Conservation (phyloP, 768 basidiomycete genomes). For the Tricholoma flavovirens region DNA sequence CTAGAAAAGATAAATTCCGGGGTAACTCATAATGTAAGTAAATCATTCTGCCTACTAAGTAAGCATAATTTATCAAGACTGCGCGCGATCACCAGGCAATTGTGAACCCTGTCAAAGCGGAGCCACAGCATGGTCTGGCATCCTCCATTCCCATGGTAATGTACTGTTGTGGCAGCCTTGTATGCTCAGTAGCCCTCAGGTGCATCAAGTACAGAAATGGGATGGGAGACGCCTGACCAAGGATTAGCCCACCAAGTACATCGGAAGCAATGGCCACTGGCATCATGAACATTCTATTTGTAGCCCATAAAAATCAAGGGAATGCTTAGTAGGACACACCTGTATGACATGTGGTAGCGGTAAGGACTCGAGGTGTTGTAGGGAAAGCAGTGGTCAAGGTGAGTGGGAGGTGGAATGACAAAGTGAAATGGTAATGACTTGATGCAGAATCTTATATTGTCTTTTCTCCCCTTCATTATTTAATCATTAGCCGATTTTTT, state of each 20-base stretch:
- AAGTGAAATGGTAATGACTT: neutral
- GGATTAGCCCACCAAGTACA: neutral
- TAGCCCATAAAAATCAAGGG: neutral
- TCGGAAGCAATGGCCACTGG: neutral
- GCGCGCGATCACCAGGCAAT: neutral
- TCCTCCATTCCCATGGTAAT: conserved; percentile 10
- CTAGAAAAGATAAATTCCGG: neutral
- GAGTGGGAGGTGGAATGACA: neutral
- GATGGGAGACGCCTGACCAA: conserved; percentile 3
- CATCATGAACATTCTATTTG: neutral
- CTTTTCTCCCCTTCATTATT: neutral
- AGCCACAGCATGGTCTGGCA: conserved; percentile 2
- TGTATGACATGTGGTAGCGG: neutral
- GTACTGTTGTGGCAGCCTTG: conserved; percentile 1
- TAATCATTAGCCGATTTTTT: neutral
- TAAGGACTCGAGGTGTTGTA: neutral
- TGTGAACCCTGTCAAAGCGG: neutral
- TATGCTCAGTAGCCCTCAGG: neutral
- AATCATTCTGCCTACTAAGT: no score
- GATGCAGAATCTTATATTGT: neutral
- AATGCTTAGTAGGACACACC: neutral
- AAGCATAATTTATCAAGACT: neutral
- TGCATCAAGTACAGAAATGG: conserved; percentile 1
- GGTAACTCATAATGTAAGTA: neutral
- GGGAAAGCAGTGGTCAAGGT: neutral